Percentiles rank a stretch among this genome's conserved stretches.
Conservation (phyloP, 768 basidiomycete species). For the Collybiopsis confluens region DNA sequence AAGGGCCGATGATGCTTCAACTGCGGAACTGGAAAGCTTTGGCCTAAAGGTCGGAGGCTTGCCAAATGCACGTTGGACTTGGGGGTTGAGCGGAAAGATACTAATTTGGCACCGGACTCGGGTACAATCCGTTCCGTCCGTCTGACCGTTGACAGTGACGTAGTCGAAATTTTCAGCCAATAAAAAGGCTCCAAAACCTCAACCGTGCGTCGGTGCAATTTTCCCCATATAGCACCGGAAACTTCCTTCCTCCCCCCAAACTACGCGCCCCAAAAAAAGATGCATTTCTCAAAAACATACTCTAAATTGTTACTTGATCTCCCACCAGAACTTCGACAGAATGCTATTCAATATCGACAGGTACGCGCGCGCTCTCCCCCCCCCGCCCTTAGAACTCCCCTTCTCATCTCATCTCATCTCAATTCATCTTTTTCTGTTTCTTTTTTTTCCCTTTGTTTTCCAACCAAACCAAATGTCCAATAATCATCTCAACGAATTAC, state of each 20-base stretch:
- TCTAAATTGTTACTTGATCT: constrained; percentile 56
- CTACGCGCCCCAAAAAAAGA: constrained; percentile 18
- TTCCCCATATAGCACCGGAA: constrained; percentile 4
- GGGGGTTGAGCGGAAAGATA: too few relatives aligned
- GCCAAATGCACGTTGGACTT: too few relatives aligned
- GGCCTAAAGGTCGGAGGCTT: too few relatives aligned
- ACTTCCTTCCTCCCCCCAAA: not conserved
- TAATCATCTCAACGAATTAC: not conserved
- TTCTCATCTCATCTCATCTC: too few relatives aligned
- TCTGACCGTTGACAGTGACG: too few relatives aligned
- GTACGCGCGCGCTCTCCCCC: constrained; percentile 32
- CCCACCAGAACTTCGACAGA: constrained; percentile 72
- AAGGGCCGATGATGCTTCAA: too few relatives aligned
- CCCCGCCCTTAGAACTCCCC: too few relatives aligned
- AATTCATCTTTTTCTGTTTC: not conserved
- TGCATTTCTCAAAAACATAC: constrained; percentile 78
- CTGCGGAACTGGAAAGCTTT: too few relatives aligned
- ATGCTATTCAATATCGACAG: constrained; percentile 82
- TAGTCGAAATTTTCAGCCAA: too few relatives aligned
- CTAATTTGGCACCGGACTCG: too few relatives aligned
- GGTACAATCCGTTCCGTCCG: too few relatives aligned
- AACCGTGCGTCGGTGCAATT: constrained; percentile 1
- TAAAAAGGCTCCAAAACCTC: too few relatives aligned
- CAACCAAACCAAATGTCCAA: not conserved
- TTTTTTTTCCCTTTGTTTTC: not conserved